Percentiles rank a stretch among this genome's conserved stretches.
Evolutionary conservation across 2,329 filamentous ascomycete genomes (phyloP).

Genomic region (Fusarium mangiferae): DNA sequence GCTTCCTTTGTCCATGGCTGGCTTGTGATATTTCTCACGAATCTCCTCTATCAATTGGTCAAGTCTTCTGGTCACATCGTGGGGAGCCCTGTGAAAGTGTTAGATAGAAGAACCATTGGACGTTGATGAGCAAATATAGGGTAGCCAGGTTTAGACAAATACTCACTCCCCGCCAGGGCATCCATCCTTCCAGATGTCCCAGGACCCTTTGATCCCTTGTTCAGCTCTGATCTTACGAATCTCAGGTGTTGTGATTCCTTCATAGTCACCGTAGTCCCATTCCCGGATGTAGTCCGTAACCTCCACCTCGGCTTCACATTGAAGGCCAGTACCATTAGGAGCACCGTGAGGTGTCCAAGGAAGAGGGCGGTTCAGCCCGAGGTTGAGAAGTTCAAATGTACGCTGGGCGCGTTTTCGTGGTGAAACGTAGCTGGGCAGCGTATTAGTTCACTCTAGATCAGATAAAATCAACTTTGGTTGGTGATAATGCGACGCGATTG

Average conservation of each 20-base stretch:
- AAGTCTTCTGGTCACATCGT: conserved; percentile 76
- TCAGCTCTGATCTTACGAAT: conserved; percentile 69
- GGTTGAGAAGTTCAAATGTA: conserved; percentile 87
- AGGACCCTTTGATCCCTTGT: conserved; percentile 67
- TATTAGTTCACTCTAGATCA: background rate
- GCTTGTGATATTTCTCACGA: conserved; percentile 70
- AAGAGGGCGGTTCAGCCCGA: conserved; percentile 73
- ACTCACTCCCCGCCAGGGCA: conserved; percentile 85
- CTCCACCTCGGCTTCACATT: conserved; percentile 70
- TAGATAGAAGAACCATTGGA: background rate
- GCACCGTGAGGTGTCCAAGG: conserved; percentile 73
- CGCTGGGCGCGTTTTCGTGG: conserved; percentile 85
- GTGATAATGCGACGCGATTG: background rate
- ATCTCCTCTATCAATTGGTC: conserved; percentile 83
- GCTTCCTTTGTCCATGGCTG: conserved; percentile 66
- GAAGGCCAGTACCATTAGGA: conserved; percentile 50
- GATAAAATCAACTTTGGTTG: background rate
- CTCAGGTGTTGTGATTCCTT: conserved; percentile 78
- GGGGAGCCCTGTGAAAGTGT: conserved; percentile 67
- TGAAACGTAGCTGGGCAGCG: conserved; percentile 75
- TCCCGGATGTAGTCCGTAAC: conserved; percentile 80
- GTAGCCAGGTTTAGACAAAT: background rate
- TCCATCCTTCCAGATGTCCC: conserved; percentile 93
- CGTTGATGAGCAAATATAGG: background rate
- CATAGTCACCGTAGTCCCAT: conserved; percentile 90